Evolutionary conservation across 805 yeast genomes (phyloP).

Genomic region (Candida piceae): DNA sequence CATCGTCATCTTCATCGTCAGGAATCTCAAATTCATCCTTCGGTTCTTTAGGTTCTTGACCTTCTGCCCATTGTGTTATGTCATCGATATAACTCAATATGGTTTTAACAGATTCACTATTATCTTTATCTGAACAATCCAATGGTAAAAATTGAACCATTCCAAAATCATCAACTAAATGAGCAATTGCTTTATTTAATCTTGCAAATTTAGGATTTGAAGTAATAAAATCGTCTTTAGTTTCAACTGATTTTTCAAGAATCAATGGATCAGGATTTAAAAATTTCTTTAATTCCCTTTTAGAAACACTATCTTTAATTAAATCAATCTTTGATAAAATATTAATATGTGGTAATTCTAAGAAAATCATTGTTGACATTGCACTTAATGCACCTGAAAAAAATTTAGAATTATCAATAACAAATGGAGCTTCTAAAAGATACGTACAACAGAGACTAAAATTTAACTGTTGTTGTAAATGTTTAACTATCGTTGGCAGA

Average conservation of each 20-base stretch:
- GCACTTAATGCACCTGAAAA: slow-evolving; percentile 95
- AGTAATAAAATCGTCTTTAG: slow-evolving; percentile 23
- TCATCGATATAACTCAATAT: slow-evolving; percentile 92
- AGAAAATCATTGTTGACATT: slow-evolving; percentile 95
- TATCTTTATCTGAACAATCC: slow-evolving; percentile 57
- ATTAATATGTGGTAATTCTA: slow-evolving; percentile 93
- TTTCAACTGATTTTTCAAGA: slow-evolving; percentile 39
- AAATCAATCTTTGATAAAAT: slow-evolving; percentile 83
- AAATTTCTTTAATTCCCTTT: slow-evolving; percentile 73
- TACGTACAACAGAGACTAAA: slow-evolving; percentile 92
- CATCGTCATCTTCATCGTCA: slow-evolving; percentile 37
- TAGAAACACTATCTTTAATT: slow-evolving; percentile 71
- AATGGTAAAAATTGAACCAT: slow-evolving; percentile 96
- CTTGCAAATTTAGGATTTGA: slow-evolving; percentile 56
- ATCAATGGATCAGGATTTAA: slow-evolving; percentile 89
- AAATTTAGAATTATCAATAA: slow-evolving; percentile 84
- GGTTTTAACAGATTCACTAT: slow-evolving; percentile 67
- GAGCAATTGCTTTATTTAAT: slow-evolving; percentile 78
- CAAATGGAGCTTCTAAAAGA: slow-evolving; percentile 88
- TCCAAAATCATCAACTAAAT: slow-evolving; percentile 93
- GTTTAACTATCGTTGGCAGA: slow-evolving; percentile 82
- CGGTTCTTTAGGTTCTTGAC: slow-evolving; percentile 96
- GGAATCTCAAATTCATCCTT: slow-evolving; percentile 67
- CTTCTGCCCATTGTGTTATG: slow-evolving; percentile 95
- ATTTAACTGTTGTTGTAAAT: slow-evolving; percentile 70